Conservation (phyloP, 305 asterid species). For the Lippia alba region DNA sequence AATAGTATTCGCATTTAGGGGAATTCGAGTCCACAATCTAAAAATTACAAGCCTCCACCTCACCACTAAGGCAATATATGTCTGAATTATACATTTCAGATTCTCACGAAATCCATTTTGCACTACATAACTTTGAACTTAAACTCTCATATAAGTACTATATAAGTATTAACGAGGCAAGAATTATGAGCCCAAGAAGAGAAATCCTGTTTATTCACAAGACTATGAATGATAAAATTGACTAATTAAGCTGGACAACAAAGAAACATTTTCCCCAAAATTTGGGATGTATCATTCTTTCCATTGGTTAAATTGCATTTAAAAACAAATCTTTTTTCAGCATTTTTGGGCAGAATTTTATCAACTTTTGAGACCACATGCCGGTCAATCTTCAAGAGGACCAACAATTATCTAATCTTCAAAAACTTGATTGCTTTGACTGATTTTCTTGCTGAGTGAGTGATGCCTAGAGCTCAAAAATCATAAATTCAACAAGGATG, state of each 20-base stretch:
- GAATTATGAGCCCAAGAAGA: not conserved
- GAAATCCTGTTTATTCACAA: slow-evolving; percentile 31
- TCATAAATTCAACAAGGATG: slow-evolving; percentile 6
- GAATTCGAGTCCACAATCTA: no score
- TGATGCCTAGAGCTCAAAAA: slow-evolving; percentile 35
- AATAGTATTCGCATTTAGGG: no score
- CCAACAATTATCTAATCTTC: slow-evolving; percentile 19
- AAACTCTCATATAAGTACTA: not conserved
- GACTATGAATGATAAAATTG: slow-evolving; percentile 22
- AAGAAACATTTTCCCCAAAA: slow-evolving; percentile 46
- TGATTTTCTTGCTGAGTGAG: slow-evolving; percentile 24
- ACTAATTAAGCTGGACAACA: slow-evolving; percentile 36
- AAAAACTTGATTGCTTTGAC: slow-evolving; percentile 39
- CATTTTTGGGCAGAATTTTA: slow-evolving; percentile 42
- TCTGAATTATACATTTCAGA: no score
- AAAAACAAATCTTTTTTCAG: slow-evolving; percentile 40
- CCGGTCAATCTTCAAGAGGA: slow-evolving; percentile 33
- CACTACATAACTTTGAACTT: not conserved
- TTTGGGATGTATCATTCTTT: slow-evolving; percentile 48
- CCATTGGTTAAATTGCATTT: slow-evolving; percentile 28
- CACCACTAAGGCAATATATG: no score
- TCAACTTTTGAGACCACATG: slow-evolving; percentile 47
- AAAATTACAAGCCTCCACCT: no score
- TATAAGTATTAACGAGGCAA: not conserved
- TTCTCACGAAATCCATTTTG: not conserved